Conservation (phyloP, 2,329 filamentous ascomycete genomes). For the Fusarium globosum region DNA sequence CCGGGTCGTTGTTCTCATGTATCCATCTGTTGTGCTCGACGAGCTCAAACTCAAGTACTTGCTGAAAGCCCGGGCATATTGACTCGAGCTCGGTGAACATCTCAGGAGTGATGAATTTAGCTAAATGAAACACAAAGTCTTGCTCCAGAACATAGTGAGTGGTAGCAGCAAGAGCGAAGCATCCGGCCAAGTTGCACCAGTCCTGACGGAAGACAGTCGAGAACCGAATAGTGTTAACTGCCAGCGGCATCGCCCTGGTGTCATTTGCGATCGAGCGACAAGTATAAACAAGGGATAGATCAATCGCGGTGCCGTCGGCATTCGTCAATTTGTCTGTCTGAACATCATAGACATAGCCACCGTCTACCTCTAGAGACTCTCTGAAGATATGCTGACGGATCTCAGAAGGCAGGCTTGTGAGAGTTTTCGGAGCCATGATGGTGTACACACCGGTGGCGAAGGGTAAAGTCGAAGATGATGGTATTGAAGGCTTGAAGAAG, state of each 20-base stretch:
- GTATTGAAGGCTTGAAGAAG: too few relatives aligned
- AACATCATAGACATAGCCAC: constrained; percentile 19
- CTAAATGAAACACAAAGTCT: constrained; percentile 1
- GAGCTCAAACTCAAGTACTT: background rate
- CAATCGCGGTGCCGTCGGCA: background rate
- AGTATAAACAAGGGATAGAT: constrained; percentile 28
- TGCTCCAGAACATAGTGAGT: background rate
- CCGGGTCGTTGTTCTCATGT: background rate
- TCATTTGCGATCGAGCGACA: constrained; percentile 24
- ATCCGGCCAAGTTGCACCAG: background rate
- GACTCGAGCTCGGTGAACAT: background rate
- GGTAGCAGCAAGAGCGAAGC: background rate
- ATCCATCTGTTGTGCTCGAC: accelerated
- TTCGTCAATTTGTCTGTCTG: constrained; percentile 1
- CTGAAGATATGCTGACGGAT: constrained; percentile 23
- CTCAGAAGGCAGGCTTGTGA: constrained; percentile 2
- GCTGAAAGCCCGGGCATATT: background rate
- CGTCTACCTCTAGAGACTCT: constrained; percentile 7
- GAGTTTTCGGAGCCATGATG: background rate
- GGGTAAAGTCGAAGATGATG: background rate
- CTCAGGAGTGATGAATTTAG: background rate
- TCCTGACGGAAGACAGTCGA: constrained; percentile 15
- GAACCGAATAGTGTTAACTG: constrained; percentile 20
- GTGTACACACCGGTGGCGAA: accelerated
- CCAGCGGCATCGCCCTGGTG: background rate